phyloP scores from a whole-genome alignment of 1,284 basidiomycete genomes.

The Bondarzewia mesenterica region DNA sequence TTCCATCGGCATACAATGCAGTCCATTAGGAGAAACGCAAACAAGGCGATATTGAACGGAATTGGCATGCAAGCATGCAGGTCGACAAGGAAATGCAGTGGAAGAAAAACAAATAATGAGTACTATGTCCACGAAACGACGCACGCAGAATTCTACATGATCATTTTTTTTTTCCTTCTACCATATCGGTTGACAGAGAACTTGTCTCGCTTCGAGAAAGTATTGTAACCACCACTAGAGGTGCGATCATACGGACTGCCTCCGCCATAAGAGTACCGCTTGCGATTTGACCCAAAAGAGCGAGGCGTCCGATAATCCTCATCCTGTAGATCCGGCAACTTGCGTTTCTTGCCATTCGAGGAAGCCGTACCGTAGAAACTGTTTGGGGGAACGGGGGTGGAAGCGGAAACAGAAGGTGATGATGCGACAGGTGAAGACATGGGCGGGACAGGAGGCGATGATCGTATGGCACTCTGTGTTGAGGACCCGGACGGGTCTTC shows the following conservation, averaged over 20 bases:
- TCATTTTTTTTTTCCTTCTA: not conserved
- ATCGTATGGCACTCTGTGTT: not conserved
- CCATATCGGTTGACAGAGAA: not conserved
- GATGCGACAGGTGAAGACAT: constrained; percentile 13
- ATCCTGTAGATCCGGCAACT: constrained; percentile 26
- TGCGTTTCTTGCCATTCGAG: constrained; percentile 32
- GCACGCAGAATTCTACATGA: not conserved
- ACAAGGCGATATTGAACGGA: not conserved
- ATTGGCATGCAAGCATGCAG: not conserved
- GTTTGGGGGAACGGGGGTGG: constrained; percentile 28
- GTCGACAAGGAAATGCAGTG: not conserved
- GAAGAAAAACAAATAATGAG: not conserved
- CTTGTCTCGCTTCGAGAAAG: not conserved
- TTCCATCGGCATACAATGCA: too few relatives aligned
- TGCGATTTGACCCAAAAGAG: too few relatives aligned
- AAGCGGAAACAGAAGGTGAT: constrained; percentile 15
- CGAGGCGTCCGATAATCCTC: constrained; percentile 14
- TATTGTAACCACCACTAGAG: too few relatives aligned
- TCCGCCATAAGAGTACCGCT: too few relatives aligned
- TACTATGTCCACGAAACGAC: not conserved
- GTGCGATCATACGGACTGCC: not conserved
- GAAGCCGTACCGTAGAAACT: constrained; percentile 37
- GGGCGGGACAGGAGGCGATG: constrained; percentile 14
- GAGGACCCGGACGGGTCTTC: not conserved
- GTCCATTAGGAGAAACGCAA: too few relatives aligned